Percentiles rank a stretch among this genome's conserved stretches.
phyloP scores from a whole-genome alignment of 2,329 filamentous ascomycete species.

The Ophiostoma tasmaniense region DNA sequence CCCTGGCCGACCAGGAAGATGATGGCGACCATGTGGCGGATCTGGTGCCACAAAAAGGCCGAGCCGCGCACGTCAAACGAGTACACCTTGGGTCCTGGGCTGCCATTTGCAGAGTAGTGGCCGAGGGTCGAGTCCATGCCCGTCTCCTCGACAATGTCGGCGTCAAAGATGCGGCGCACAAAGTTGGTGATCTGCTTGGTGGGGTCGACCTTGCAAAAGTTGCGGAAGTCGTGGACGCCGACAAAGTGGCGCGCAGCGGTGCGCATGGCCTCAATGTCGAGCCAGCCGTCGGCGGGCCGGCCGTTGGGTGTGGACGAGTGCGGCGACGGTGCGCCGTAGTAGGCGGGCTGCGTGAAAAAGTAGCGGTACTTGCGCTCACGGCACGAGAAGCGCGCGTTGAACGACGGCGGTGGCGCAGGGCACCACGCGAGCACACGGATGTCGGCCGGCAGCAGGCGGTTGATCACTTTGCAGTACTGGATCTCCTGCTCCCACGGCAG shows the following conservation, averaged over 20 bases:
- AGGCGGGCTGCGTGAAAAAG: constrained; percentile 94
- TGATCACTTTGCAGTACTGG: constrained; percentile 73
- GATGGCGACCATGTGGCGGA: constrained; percentile 84
- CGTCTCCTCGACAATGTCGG: constrained; percentile 65
- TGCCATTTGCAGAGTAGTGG: constrained; percentile 37
- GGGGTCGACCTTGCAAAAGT: constrained; percentile 90
- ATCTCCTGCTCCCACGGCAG: constrained; percentile 46
- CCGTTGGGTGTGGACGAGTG: constrained; percentile 38
- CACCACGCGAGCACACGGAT: constrained; percentile 93
- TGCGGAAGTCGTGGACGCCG: constrained; percentile 87
- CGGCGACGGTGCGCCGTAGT: constrained; percentile 43
- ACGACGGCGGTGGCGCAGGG: constrained; percentile 65
- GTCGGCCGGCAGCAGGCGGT: constrained; percentile 78
- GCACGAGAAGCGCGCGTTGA: constrained; percentile 89
- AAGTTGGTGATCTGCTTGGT: constrained; percentile 86
- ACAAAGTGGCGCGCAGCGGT: constrained; percentile 70
- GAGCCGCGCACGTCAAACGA: constrained; percentile 82
- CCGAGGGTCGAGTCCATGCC: constrained; percentile 45
- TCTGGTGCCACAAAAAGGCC: constrained; percentile 97
- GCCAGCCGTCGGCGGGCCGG: constrained; percentile 57
- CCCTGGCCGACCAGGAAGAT: constrained; percentile 91
- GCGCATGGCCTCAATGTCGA: constrained; percentile 82
- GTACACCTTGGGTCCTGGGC: constrained; percentile 58
- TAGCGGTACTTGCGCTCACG: constrained; percentile 87
- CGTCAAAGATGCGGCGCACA: constrained; percentile 66